Percentiles rank a stretch among this genome's conserved stretches.
Evolutionary conservation across 2,329 filamentous ascomycete genomes (phyloP).

Genomic region (Ceratocystis harringtonii): DNA sequence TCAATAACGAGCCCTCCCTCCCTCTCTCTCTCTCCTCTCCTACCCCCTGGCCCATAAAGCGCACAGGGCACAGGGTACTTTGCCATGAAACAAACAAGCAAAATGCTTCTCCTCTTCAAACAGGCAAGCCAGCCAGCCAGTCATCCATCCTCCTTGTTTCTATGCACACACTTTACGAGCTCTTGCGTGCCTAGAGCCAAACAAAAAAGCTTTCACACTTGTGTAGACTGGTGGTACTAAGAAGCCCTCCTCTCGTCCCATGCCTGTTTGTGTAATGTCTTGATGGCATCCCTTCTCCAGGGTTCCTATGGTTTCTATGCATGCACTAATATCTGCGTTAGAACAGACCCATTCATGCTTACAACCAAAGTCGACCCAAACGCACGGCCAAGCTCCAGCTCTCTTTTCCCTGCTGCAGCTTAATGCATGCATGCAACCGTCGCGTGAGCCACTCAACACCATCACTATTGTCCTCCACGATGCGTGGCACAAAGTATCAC

Average conservation of each 20-base stretch:
- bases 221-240: no score
- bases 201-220: no score
- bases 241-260: background rate
- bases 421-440: background rate
- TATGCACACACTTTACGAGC: background rate
- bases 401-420: background rate
- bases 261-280: background rate
- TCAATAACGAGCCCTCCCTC: background rate
- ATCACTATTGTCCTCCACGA: background rate
- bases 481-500: background rate
- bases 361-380: background rate
- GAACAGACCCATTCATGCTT: background rate
- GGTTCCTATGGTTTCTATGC: background rate
- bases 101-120: background rate
- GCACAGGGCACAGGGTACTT: background rate
- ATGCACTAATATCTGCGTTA: background rate
- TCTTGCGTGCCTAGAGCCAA: no score
- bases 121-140: no score
- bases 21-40: background rate
- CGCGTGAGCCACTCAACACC: background rate
- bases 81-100: slow-evolving; percentile 3
- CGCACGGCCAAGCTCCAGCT: background rate
- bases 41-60: background rate
- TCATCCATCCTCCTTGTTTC: background rate
- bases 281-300: background rate